Evolutionary conservation across 2,329 filamentous ascomycete species (phyloP).

Genomic region (Epichloe festucae): DNA sequence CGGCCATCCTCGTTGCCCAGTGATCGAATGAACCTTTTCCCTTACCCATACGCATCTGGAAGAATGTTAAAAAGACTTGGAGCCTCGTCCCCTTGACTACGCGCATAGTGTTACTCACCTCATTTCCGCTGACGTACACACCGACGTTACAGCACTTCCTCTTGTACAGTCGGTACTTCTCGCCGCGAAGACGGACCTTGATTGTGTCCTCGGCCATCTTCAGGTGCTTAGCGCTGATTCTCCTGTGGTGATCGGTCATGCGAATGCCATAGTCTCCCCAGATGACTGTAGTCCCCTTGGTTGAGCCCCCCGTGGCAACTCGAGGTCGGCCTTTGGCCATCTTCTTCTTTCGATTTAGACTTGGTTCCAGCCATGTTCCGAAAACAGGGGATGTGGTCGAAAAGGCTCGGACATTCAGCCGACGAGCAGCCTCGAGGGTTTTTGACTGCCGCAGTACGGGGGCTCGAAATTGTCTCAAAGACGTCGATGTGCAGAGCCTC

Average conservation of each 20-base stretch:
- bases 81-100: background rate
- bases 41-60: slow-evolving; percentile 88
- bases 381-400: slow-evolving; percentile 49
- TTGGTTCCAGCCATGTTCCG: slow-evolving; percentile 74
- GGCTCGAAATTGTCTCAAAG: slow-evolving; percentile 25
- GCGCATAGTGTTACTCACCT: slow-evolving; percentile 34
- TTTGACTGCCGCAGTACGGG: slow-evolving; percentile 17
- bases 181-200: slow-evolving; percentile 71
- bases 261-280: slow-evolving; percentile 95
- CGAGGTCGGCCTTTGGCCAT: slow-evolving; percentile 86
- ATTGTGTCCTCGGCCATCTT: slow-evolving; percentile 92
- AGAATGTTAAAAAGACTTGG: slow-evolving; percentile 1
- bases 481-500: slow-evolving; percentile 28
- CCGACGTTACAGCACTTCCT: slow-evolving; percentile 85
- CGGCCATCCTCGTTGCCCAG: slow-evolving; percentile 81
- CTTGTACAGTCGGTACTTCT: slow-evolving; percentile 88
- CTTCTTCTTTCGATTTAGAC: slow-evolving; percentile 60
- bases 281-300: slow-evolving; percentile 84
- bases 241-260: slow-evolving; percentile 84
- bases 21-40: slow-evolving; percentile 96
- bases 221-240: slow-evolving; percentile 75
- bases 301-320: slow-evolving; percentile 86
- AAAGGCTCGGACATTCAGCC: slow-evolving; percentile 49
- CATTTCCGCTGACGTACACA: slow-evolving; percentile 90
- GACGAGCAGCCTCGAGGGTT: slow-evolving; percentile 18